Evolutionary conservation across 2,329 filamentous ascomycete genomes (phyloP).

Genomic region (Orbilia blumenaviensis): DNA sequence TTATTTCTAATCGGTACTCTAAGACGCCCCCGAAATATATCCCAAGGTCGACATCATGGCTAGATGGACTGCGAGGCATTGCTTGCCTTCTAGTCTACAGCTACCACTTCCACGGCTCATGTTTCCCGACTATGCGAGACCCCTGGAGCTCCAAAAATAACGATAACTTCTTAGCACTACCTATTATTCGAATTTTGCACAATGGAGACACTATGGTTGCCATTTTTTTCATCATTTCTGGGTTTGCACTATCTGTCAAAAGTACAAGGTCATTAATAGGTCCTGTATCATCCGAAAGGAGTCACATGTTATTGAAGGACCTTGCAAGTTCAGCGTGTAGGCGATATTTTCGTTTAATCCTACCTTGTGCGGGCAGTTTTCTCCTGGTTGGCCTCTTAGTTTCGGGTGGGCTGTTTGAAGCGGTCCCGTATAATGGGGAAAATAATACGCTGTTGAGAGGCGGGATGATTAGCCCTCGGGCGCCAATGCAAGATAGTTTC

Average conservation of each 20-base stretch:
- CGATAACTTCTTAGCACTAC: constrained; percentile 11
- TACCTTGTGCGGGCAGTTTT: constrained; percentile 26
- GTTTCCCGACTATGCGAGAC: constrained; percentile 1
- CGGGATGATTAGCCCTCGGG: constrained; percentile 3
- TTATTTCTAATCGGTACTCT: constrained; percentile 29
- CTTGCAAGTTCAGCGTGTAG: constrained; percentile 30
- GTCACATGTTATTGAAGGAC: constrained; percentile 13
- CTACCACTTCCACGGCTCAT: constrained; percentile 28
- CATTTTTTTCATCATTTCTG: constrained; percentile 41
- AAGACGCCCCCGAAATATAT: constrained; percentile 9
- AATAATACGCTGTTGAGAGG: not conserved
- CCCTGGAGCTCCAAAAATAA: constrained; percentile 5
- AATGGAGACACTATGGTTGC: constrained; percentile 36
- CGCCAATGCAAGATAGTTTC: constrained; percentile 8
- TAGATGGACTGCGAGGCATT: constrained; percentile 41
- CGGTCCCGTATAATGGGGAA: constrained; percentile 5
- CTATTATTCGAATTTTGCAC: constrained; percentile 27
- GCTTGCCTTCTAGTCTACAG: constrained; percentile 40
- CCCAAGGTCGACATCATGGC: constrained; percentile 38
- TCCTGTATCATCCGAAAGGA: not conserved
- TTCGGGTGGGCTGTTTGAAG: constrained; percentile 26
- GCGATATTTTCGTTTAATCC: constrained; percentile 23
- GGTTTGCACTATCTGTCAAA: constrained; percentile 38
- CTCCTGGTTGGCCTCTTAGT: constrained; percentile 18
- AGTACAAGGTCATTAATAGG: constrained; percentile 1